Conservation (phyloP, 768 basidiomycete species). For the Phaffia australis region DNA sequence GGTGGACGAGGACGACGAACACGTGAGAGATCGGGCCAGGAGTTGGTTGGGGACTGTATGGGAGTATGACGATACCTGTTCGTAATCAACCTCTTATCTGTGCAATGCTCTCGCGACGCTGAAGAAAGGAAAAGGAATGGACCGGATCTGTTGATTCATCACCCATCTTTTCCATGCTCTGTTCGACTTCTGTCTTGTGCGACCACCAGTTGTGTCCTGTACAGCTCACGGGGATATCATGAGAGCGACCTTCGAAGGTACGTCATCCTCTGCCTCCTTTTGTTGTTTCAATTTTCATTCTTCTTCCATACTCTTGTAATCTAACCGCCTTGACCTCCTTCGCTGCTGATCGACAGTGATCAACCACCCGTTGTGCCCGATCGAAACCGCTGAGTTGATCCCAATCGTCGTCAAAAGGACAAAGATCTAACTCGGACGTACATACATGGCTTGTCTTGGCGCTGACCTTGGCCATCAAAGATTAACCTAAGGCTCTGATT, state of each 20-base stretch:
- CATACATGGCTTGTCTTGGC: too few species aligned
- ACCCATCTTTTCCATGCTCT: too few species aligned
- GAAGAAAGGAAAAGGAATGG: too few species aligned
- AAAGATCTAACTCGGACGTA: background rate
- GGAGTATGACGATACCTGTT: background rate
- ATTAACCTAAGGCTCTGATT: too few species aligned
- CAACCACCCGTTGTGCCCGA: constrained; percentile 4
- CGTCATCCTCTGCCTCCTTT: background rate
- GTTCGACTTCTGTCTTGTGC: too few species aligned
- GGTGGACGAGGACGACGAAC: background rate
- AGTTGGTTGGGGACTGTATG: background rate
- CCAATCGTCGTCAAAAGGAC: background rate
- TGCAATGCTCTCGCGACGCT: background rate
- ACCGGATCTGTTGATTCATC: too few species aligned
- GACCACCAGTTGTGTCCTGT: background rate
- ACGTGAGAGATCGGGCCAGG: background rate
- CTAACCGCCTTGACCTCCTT: too few species aligned
- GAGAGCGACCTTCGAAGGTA: constrained; percentile 2
- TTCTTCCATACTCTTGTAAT: background rate
- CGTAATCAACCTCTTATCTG: background rate
- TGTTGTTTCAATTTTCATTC: too few species aligned
- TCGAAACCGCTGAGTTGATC: background rate
- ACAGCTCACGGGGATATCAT: constrained; percentile 11
- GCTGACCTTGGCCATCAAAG: too few species aligned
- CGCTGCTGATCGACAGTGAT: background rate